phyloP scores from a whole-genome alignment of 305 asterid genomes.

The Rubia occidens region DNA sequence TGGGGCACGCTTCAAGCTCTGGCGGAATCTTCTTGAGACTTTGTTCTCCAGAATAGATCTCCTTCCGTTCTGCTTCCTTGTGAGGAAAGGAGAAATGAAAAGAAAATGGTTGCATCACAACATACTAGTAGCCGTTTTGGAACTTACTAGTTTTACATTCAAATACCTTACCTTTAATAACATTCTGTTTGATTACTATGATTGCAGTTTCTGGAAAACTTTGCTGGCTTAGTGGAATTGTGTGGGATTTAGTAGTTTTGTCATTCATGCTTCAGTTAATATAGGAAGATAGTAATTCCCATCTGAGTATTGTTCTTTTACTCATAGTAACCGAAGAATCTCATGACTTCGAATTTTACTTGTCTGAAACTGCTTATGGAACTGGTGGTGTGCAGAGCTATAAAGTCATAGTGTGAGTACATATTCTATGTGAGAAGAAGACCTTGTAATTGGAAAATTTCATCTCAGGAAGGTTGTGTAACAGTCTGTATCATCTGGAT shows the following conservation, averaged over 20 bases:
- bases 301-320: too few relatives aligned
- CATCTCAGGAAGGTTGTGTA: slow-evolving; percentile 49
- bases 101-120: not conserved
- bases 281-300: slow-evolving; percentile 64
- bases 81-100: not conserved
- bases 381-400: slow-evolving; percentile 93
- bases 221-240: not conserved
- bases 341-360: not conserved
- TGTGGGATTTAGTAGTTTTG: slow-evolving; percentile 66
- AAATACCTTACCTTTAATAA: not conserved
- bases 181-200: not conserved
- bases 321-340: not conserved
- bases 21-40: not conserved
- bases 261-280: slow-evolving; percentile 60
- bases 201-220: slow-evolving; percentile 55
- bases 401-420: slow-evolving; percentile 76
- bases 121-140: not conserved
- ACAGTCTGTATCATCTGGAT: not conserved
- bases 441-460: slow-evolving; percentile 64
- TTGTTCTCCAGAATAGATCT: not conserved
- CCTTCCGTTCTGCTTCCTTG: not conserved
- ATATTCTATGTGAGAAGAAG: slow-evolving; percentile 87
- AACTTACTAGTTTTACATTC: not conserved
- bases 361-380: slow-evolving; percentile 4
- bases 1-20: not conserved